A percentile compares a stretch with the other conserved stretches of the same genome.
Evolutionary conservation across 2,329 filamentous ascomycete genomes (phyloP).

Genomic region (Bisporella sp.): DNA sequence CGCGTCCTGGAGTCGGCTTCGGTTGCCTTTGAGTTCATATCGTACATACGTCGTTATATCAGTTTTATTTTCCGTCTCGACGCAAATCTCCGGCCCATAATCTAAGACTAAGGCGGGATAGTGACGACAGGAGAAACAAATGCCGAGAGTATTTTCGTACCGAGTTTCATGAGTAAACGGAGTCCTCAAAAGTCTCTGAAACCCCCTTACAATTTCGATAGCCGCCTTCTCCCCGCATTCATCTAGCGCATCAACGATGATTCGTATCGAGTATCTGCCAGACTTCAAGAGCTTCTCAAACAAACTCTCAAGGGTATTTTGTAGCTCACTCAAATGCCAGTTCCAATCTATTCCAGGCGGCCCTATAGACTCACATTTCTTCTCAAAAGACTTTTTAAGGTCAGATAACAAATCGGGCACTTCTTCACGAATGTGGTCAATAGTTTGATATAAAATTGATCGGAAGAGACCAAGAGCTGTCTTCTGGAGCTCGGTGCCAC

Average conservation of each 20-base stretch:
- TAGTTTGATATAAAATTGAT: background rate
- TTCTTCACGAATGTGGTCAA: background rate
- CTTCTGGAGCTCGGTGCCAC: conserved; percentile 11
- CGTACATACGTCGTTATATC: conserved; percentile 28
- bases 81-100: conserved; percentile 18
- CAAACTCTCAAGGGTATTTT: background rate
- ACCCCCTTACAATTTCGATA: background rate
- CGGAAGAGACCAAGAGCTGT: background rate
- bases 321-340: conserved; percentile 6
- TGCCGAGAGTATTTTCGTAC: background rate
- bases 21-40: conserved; percentile 10
- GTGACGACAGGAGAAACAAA: conserved; percentile 19
- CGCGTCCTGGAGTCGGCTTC: background rate
- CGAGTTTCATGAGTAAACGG: background rate
- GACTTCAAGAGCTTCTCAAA: conserved; percentile 1
- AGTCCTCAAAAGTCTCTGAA: background rate
- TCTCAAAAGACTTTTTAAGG: background rate
- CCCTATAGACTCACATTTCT: background rate
- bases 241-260: conserved; percentile 13
- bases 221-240: conserved; percentile 3
- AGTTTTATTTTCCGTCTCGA: conserved; percentile 25
- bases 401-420: background rate
- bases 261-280: background rate
- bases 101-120: conserved; percentile 12
- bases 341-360: conserved; percentile 1